Base-by-base conservation (phyloP, 148 eudicot species). In the Fagopyrum tataricum region DNA sequence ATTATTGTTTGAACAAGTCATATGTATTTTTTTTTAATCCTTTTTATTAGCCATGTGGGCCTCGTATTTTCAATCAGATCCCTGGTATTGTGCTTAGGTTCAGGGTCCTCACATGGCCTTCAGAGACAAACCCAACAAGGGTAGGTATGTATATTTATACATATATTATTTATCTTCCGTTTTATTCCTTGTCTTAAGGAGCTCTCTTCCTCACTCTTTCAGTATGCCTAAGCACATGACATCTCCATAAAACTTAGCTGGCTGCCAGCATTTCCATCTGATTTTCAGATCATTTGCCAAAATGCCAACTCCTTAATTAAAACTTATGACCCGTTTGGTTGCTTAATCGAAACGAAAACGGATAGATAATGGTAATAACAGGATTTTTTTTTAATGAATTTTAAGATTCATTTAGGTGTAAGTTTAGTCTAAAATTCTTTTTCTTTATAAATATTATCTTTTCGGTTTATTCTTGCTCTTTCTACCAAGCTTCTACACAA, bases 41-140 rank as follows among this genome's bases (percentile, higher is more conserved):
- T 72, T 73, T 76, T 20, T 56, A 77, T 78, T 72, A 66, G 67
- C 77, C 81, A 82, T 55, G 83, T 68, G 85, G 84, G 84, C 31
- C 79, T 73, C 40, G 24, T 14, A 26, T 62, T 78, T 42, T 47
- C 43, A 55, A 55, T 66, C 41, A 67, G 74, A 72, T 44, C 78
- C 76, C 76, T 53, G 69, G 52, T 71, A 56, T 75, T 79, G 66
- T 44, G 77, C 79, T 68, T 70, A 82, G 74, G 70, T 69, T 67
- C 75, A 70, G 72, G 80, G 52, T 62, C 3, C 51, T 80, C 87
- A 77, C 82, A 73, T 77, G 84, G 44, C 43, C 37, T 72, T 76
- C 68, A 48, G 75, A 73, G 76, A 85, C 79, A 77, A 74, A 68
- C 75, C 77, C 69, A 84, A 67, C 58, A 72, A 78, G 67, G 47